A percentile compares a stretch with the other conserved stretches of the same genome.
phyloP scores from a whole-genome alignment of 495 filamentous ascomycete species.

The Hypoxylon intermedium region DNA sequence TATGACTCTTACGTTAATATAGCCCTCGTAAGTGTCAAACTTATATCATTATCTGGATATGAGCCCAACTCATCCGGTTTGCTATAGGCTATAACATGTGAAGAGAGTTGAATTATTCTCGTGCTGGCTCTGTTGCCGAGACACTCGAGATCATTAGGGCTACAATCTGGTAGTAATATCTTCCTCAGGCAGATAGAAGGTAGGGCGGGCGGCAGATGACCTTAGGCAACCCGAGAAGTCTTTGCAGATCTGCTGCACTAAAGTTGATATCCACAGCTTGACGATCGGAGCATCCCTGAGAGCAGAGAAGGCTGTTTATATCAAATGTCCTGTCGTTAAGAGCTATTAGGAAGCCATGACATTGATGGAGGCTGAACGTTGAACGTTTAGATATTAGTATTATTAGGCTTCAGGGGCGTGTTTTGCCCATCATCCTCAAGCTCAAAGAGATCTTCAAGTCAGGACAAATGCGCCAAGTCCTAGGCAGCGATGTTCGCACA shows the following conservation, averaged over 20 bases:
- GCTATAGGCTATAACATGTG: no score
- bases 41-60: no score
- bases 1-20: conserved; percentile 38
- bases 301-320: conserved; percentile 64
- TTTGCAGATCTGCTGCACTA: conserved; percentile 59
- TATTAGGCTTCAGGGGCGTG: conserved; percentile 60
- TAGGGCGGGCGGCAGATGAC: no score
- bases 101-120: no score
- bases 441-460: conserved; percentile 55
- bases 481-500: conserved; percentile 58
- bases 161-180: no score
- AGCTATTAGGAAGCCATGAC: conserved; percentile 48
- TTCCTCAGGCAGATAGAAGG: no score
- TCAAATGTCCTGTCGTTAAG: conserved; percentile 65
- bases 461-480: conserved; percentile 61
- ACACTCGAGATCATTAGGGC: no score
- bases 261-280: conserved; percentile 59
- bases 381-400: conserved; percentile 51
- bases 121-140: conserved; percentile 65
- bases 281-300: conserved; percentile 50
- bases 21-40: conserved; percentile 61
- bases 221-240: conserved; percentile 54
- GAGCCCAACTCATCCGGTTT: no score
- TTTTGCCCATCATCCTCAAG: conserved; percentile 51
- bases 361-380: conserved; percentile 48